Evolutionary conservation across 2,329 filamentous ascomycete species (phyloP), one percentile per base, ranked within the genome.

Genomic region (Penicillium sclerotigenum): DNA sequence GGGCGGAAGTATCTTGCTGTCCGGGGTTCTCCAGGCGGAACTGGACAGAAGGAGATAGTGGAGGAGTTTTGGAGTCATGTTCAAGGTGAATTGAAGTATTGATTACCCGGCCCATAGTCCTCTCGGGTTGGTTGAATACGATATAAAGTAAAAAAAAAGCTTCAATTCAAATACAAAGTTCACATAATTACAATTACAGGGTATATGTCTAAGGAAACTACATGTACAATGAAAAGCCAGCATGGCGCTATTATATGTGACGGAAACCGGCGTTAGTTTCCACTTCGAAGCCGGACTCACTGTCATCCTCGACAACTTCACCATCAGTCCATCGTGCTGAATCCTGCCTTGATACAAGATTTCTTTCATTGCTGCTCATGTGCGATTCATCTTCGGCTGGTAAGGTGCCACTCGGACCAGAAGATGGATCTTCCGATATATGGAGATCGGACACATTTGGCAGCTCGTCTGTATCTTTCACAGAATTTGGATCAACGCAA

Each of bases 251-350:
- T 48, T 14, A 47, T 50, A 28, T 51, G 8, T 42, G 54, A 31
- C 62, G 62, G 54, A 61, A 65, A 20, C 52, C 58, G 38, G 37
- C 48, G 46, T 61, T 52, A 14, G 52, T 57, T 3, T 67, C 66
- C 31, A 63, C 66, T 26, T 68, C 69, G 31, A 71, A 62, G 0
- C 66, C 68, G 10, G 62, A 73, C 29, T 75, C 71, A 48, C 78
- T 76, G 47, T 75, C 77, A 54, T 81, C 75, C 26, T 74, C 79
- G 10, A 77, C 76, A 76, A 84, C 87, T 68, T 88, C 85, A 11
- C 80, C 77, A 47, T 89, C 86, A 68, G 83, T 87, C 87, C 87
- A 89, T 4, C 79, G 80, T 52, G 81, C 77, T 3, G 83, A 86
- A 63, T 87, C 85, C 45, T 66, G 64, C 26, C 68, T 64, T 24